These are phyloP conservation scores for Phytophthora chlamydospora DNA, from an alignment of 352 stramenopile species.

Conservation along the genomic window DNA sequence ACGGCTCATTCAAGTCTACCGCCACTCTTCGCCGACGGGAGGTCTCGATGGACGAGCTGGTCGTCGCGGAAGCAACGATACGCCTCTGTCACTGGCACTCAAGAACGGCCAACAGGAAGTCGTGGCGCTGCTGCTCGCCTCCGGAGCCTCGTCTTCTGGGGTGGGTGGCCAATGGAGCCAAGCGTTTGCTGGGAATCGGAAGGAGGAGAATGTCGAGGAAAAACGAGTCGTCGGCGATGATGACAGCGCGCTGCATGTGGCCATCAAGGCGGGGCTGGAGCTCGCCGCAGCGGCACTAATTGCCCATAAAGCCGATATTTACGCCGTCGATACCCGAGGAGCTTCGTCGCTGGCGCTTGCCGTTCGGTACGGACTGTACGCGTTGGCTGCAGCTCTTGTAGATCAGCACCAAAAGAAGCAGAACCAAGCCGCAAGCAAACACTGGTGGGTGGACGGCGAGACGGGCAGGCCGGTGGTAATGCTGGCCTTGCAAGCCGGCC, in stretches of 20 bases:
- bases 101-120: conserved; percentile 62
- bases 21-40: conserved; percentile 29
- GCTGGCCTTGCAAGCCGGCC: conserved; percentile 58
- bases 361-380: conserved; percentile 69
- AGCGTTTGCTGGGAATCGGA: conserved; percentile 30
- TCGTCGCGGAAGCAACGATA: conserved; percentile 53
- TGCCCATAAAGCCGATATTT: conserved; percentile 49
- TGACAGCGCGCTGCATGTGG: conserved; percentile 61
- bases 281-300: conserved; percentile 54
- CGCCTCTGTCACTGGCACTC: conserved; percentile 62
- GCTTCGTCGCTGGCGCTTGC: conserved; percentile 53
- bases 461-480: conserved; percentile 46
- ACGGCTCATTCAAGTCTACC: conserved; percentile 55
- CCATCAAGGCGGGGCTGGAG: conserved; percentile 60
- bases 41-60: conserved; percentile 34
- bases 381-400: conserved; percentile 40
- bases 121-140: conserved; percentile 47
- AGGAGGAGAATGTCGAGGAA: conserved; percentile 8
- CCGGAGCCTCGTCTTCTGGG: conserved; percentile 40
- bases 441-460: conserved; percentile 59
- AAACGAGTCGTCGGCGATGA: conserved; percentile 27
- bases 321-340: conserved; percentile 43
- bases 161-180: conserved; percentile 34
- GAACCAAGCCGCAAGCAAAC: conserved; percentile 14
- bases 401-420: conserved; percentile 35